Evolutionary conservation across 306 rosid species (phyloP).

Genomic region (Pueraria montana): DNA sequence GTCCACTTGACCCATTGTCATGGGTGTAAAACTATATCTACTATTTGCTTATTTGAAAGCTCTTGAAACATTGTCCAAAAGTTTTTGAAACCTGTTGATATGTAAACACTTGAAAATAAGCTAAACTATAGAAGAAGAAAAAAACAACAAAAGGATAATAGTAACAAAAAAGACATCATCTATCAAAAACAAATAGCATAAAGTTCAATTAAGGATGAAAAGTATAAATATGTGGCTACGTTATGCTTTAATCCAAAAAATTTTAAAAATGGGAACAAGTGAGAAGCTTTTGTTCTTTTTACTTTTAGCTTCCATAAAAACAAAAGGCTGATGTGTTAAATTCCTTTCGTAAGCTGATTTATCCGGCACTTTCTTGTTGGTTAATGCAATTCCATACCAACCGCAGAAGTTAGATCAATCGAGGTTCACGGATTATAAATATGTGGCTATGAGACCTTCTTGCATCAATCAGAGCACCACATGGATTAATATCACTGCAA

Average conservation of each 20-base stretch:
- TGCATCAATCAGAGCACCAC: slow-evolving; percentile 16
- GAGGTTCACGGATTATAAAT: slow-evolving; percentile 30
- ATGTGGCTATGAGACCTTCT: slow-evolving; percentile 20
- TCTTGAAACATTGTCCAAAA: no score
- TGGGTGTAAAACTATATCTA: no score
- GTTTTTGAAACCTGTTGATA: no score
- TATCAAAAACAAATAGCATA: no score
- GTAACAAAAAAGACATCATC: no score
- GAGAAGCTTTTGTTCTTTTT: neutral
- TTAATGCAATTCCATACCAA: neutral
- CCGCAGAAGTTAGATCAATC: slow-evolving; percentile 23
- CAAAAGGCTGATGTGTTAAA: slow-evolving; percentile 32
- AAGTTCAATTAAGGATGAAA: no score
- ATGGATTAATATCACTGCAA: slow-evolving; percentile 6
- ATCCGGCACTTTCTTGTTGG: neutral
- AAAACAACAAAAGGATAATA: no score
- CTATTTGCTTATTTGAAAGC: no score
- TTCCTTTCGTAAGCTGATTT: neutral
- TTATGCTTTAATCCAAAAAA: neutral
- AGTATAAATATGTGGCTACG: neutral
- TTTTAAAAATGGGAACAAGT: neutral
- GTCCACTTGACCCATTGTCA: no score
- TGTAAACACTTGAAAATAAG: no score
- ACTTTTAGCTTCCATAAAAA: neutral
- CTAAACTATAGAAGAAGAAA: no score